phyloP scores from a whole-genome alignment of 1,284 basidiomycete species.

The Volvariella volvacea region DNA sequence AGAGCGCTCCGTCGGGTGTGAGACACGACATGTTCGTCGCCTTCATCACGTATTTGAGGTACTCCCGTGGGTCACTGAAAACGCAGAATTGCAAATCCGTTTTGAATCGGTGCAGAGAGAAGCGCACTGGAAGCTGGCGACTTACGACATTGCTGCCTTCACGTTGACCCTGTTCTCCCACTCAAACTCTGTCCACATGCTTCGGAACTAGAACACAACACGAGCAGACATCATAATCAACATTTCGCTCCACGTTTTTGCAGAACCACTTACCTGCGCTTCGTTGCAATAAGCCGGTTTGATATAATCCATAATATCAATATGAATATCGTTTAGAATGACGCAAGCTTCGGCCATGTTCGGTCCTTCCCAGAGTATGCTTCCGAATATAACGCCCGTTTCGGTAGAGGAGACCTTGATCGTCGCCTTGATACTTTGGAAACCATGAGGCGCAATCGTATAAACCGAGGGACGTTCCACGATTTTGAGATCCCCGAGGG shows the following conservation, averaged over 20 bases:
- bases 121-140: constrained; percentile 9
- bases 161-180: constrained; percentile 99
- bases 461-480: constrained; percentile 92
- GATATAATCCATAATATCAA: constrained; percentile 99
- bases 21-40: constrained; percentile 94
- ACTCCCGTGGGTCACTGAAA: constrained; percentile 68
- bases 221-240: neutral
- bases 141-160: constrained; percentile 72
- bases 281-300: constrained; percentile 96
- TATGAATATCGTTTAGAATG: constrained; percentile 95
- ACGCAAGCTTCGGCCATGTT: constrained; percentile 84
- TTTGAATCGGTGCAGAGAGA: too few species aligned
- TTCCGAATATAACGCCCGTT: constrained; percentile 97
- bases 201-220: constrained; percentile 63
- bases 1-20: constrained; percentile 89
- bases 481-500: constrained; percentile 94
- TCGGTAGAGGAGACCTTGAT: constrained; percentile 98
- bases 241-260: neutral
- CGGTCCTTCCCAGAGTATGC: constrained; percentile 95
- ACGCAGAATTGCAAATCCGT: too few species aligned
- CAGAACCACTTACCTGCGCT: constrained; percentile 60
- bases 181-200: constrained; percentile 98
- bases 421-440: constrained; percentile 98
- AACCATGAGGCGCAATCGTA: constrained; percentile 92
- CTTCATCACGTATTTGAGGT: constrained; percentile 87